phyloP scores from a whole-genome alignment of 768 basidiomycete species.

The Kwoniella sp. region DNA sequence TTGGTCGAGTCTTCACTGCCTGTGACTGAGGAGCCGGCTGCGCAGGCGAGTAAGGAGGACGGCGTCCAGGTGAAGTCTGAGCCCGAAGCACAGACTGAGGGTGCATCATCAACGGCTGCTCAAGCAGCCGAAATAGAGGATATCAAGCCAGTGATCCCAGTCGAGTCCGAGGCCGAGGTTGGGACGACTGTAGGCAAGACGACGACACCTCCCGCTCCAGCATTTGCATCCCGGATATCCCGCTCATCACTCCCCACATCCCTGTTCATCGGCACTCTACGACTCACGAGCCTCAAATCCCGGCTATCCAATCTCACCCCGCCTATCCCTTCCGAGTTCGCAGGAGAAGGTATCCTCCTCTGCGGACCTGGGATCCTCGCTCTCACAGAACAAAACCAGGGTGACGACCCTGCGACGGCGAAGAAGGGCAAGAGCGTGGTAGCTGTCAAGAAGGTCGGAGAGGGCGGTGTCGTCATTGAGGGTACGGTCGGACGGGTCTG shows the following conservation, averaged over 20 bases:
- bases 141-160: background rate
- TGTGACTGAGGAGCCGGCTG: conserved; percentile 12
- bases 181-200: background rate
- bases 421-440: conserved; percentile 60
- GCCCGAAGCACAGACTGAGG: background rate
- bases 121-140: background rate
- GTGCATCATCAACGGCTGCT: background rate
- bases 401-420: conserved; percentile 20
- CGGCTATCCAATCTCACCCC: conserved; percentile 68
- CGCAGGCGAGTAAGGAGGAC: conserved; percentile 1
- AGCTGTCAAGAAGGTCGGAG: conserved; percentile 81
- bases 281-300: conserved; percentile 84
- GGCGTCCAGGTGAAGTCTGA: conserved; percentile 8
- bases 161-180: background rate
- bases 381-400: conserved; percentile 18
- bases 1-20: too few species aligned
- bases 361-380: conserved; percentile 62
- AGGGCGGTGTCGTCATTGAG: conserved; percentile 84
- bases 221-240: too few species aligned
- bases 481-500: conserved; percentile 86
- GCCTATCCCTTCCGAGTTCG: conserved; percentile 80
- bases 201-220: background rate
- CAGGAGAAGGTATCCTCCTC: conserved; percentile 94
- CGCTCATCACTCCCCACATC: conserved; percentile 72
- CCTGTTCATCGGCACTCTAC: conserved; percentile 96